Evolutionary conservation across 108 stramenopile genomes (phyloP), one percentile per base, ranked within the genome.

Genomic region (Hondaea fermentalgiana): DNA sequence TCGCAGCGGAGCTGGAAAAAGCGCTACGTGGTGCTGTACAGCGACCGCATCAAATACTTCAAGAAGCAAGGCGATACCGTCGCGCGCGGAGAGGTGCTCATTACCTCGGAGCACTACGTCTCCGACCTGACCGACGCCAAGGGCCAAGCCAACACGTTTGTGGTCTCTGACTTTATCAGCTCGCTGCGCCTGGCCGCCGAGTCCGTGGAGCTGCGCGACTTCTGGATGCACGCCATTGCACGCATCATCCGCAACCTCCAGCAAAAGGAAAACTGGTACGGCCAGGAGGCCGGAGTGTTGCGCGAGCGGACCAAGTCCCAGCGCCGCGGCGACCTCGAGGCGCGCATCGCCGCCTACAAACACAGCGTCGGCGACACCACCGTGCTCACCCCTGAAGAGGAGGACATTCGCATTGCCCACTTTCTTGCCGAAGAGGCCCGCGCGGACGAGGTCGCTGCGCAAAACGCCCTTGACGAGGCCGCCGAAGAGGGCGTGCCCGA

Each of bases 211-310:
- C 45, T 53, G 23, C n/a, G 25, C 25, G 76, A 83, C 28, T 83
- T 53, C 4, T 83, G 76, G 76, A 83, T 53, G 51, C 45, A 53
- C 25, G 76, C 76, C 19, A 83, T 83, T 35, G 76, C 76, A 3
- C 45, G 51, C 45, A 83, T 83, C 76, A 83, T 83, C 51, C 45
- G 76, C 45, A 83, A 83, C 51, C 51, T 83, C 3, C 76, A 83
- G 76, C 43, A 47, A 35, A 47, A 83, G 76, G 76, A 83, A 45
- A 83, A 83, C 76, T 83, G 76, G 76, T 83, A 53, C 28, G 16
- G 8, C 14, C 49, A 83, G n/a, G 51, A n/a, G 51, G 49, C 76
- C 45, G 76, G 23, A 1, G 51, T 23, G 3, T 6, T 47, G 25
- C 45, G 51, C 25, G 76, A 47, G 76, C 76, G 76, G 43, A 53